Percentiles rank a stretch among this genome's conserved stretches.
phyloP scores from a whole-genome alignment of 2,329 filamentous ascomycete genomes.

The Stagonosporopsis tanaceti region DNA sequence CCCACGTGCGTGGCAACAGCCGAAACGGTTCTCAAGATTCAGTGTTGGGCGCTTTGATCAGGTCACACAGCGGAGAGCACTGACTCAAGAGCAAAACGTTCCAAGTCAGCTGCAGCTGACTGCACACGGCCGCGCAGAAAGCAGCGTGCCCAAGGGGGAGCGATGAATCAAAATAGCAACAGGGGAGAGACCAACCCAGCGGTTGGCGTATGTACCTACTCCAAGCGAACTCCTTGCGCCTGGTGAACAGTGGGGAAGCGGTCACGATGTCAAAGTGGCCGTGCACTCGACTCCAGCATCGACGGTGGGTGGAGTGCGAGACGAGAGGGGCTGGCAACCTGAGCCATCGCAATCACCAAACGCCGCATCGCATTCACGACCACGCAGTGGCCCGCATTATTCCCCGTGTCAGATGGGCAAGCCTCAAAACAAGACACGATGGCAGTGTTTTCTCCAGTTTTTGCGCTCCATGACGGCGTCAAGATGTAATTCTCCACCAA shows the following conservation, averaged over 20 bases:
- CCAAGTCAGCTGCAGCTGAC: not conserved
- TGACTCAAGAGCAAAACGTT: not conserved
- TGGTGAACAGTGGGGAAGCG: slow-evolving; percentile 7
- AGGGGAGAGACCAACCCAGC: not conserved
- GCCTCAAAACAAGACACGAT: slow-evolving; percentile 3
- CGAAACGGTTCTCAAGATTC: not conserved
- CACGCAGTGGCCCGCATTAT: slow-evolving; percentile 3
- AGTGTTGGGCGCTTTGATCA: slow-evolving; percentile 1
- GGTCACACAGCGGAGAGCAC: slow-evolving; percentile 1
- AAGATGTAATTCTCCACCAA: slow-evolving; percentile 21
- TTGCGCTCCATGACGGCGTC: slow-evolving; percentile 18
- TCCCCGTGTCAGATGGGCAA: not conserved
- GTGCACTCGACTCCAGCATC: slow-evolving; percentile 1
- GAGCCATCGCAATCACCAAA: not conserved
- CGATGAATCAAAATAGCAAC: not conserved
- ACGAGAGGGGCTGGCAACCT: not conserved
- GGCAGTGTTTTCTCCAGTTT: slow-evolving; percentile 1
- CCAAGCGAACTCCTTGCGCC: not conserved
- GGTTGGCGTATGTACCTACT: too few relatives aligned
- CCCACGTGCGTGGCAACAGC: not conserved
- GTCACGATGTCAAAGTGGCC: slow-evolving; percentile 6
- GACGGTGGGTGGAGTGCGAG: not conserved
- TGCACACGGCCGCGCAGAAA: slow-evolving; percentile 13
- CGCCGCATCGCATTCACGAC: slow-evolving; percentile 1
- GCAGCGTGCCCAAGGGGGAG: not conserved